Conservation (phyloP, 1,284 basidiomycete species). For the Leccinum angustisporum region DNA sequence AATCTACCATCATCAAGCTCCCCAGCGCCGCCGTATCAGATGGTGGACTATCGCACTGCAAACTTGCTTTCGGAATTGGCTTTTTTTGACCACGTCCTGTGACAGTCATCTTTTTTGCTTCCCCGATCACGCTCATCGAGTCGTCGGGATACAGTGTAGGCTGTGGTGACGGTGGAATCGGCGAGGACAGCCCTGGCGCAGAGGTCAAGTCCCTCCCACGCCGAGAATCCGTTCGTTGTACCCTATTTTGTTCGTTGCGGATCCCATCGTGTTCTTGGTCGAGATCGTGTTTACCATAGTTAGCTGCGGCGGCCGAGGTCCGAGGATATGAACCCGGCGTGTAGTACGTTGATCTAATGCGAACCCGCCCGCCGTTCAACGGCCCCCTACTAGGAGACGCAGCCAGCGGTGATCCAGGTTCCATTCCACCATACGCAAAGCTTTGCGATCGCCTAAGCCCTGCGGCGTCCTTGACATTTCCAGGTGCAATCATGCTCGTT, state of each 20-base stretch:
- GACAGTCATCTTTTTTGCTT: slow-evolving; percentile 32
- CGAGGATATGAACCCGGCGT: slow-evolving; percentile 55
- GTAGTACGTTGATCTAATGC: slow-evolving; percentile 69
- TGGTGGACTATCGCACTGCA: slow-evolving; percentile 29
- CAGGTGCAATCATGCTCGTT: slow-evolving; percentile 30
- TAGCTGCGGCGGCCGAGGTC: slow-evolving; percentile 41
- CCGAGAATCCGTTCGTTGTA: slow-evolving; percentile 43
- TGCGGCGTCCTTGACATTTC: slow-evolving; percentile 23
- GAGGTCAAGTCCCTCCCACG: slow-evolving; percentile 51
- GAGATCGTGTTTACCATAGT: slow-evolving; percentile 35
- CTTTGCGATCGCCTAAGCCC: slow-evolving; percentile 38
- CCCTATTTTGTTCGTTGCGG: slow-evolving; percentile 19
- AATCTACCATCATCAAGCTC: slow-evolving; percentile 60
- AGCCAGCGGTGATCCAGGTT: slow-evolving; percentile 45
- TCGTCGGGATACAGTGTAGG: slow-evolving; percentile 69
- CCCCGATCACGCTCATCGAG: slow-evolving; percentile 59
- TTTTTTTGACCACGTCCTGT: slow-evolving; percentile 36
- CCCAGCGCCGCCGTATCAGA: slow-evolving; percentile 52
- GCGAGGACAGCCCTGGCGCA: slow-evolving; percentile 52
- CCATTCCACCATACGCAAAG: slow-evolving; percentile 56
- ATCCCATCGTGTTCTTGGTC: slow-evolving; percentile 34
- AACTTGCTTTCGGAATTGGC: slow-evolving; percentile 27
- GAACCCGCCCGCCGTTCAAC: slow-evolving; percentile 50
- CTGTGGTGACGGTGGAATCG: slow-evolving; percentile 47
- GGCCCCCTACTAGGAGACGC: slow-evolving; percentile 21